Base-by-base conservation (phyloP, 1,284 basidiomycete genomes). In the Grifola frondosa region DNA sequence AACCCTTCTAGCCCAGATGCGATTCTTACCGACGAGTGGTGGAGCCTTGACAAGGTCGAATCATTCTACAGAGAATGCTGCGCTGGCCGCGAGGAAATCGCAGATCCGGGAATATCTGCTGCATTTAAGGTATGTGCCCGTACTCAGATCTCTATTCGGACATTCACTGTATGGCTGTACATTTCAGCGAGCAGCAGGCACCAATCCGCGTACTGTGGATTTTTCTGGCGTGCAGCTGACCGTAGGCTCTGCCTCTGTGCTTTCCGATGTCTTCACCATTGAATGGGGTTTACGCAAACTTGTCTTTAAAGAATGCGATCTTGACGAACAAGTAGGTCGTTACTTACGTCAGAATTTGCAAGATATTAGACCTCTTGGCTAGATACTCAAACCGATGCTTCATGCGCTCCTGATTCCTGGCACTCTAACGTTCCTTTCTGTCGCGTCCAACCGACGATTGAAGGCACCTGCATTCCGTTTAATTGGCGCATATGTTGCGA, bases 261-360 rank as follows among this genome's bases (percentile, higher is more conserved):
- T 97, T 17, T 88, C 93, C 1, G 94, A 96, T 64, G 80, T 96
- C 10, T 82, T 97, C 47, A 81, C 82, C 6, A 84, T 95, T 47
- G 91, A 95, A 62, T 96, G 91, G 86, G 91, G 91, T 0, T 70
- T 96, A 16, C 74, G 84, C 26, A 92, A 91, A 54, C 67, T 95
- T 19, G 82, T 87, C 0, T 76, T 95, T 45, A 82, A 88, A 42
- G 84, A 91, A 66, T 85, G 88, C 63, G 78, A 84, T 65, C 64
- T 96, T 31, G 84, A 89, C 46, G 91, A 96, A 40, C 74, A 79
- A 44, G 90, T 91, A 54, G 48, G 79, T 50, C 22, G 19, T 20
- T 12, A 26, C 28, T 32, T n/a, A 31, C n/a, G n/a, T n/a, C n/a
- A n/a, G n/a, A n/a, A n/a, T n/a, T n/a, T n/a, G n/a, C n/a, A n/a